Evolutionary conservation across 2,329 filamentous ascomycete genomes (phyloP).

Genomic region (Akanthomyces uredinophilus): DNA sequence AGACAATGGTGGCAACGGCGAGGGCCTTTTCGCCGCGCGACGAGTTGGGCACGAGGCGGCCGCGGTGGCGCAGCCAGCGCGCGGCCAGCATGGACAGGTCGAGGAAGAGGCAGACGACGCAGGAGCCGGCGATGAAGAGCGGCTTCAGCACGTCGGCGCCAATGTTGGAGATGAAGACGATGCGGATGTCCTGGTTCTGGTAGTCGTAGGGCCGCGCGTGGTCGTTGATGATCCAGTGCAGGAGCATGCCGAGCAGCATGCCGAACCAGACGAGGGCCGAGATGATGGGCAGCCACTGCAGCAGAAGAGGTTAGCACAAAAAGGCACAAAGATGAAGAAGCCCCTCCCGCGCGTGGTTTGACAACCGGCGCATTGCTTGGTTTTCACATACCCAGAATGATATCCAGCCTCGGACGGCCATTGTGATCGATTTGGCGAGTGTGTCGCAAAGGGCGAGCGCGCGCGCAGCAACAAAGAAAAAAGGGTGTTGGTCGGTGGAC

Average conservation of each 20-base stretch:
- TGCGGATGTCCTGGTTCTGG: conserved; percentile 52
- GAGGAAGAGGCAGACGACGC: conserved; percentile 70
- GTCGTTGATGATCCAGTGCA: conserved; percentile 59
- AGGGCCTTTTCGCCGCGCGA: conserved; percentile 58
- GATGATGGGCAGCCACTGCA: conserved; percentile 62
- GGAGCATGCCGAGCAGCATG: conserved; percentile 64
- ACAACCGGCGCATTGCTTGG: not conserved
- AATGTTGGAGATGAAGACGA: conserved; percentile 70
- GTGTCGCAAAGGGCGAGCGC: too few relatives aligned
- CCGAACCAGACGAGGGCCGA: conserved; percentile 60
- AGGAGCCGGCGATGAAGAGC: conserved; percentile 69
- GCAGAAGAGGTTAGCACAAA: not conserved
- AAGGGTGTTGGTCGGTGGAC: too few relatives aligned
- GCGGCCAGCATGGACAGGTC: conserved; percentile 76
- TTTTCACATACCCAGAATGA: conserved; percentile 35
- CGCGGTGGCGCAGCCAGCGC: conserved; percentile 77
- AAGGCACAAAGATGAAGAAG: not conserved
- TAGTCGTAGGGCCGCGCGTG: conserved; percentile 53
- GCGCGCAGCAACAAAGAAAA: too few relatives aligned
- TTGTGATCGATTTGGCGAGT: conserved; percentile 16
- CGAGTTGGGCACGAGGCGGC: conserved; percentile 70
- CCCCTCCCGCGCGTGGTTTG: too few relatives aligned
- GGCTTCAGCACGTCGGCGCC: conserved; percentile 62
- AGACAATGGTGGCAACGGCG: conserved; percentile 55
- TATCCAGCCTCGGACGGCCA: conserved; percentile 28